Conservation (phyloP, 164 flowering plant genomes). For the Magnolia sinica region DNA sequence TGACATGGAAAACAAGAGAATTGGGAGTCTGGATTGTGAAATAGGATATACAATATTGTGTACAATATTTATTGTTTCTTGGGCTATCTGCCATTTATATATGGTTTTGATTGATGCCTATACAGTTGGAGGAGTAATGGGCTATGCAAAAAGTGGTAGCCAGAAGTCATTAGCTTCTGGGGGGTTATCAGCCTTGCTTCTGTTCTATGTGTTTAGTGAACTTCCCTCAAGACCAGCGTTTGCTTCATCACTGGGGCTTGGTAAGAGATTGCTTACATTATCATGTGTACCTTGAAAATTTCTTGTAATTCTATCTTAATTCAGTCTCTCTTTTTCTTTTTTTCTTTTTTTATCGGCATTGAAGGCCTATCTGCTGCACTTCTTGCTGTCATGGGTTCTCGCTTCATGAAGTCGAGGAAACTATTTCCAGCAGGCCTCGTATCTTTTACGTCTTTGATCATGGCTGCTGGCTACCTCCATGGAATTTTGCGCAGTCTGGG, state of each 20-base stretch:
- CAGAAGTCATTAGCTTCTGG: conserved; percentile 78
- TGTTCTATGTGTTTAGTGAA: conserved; percentile 54
- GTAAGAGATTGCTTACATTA: conserved; percentile 25
- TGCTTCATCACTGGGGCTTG: conserved; percentile 82
- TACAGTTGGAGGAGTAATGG: conserved; percentile 85
- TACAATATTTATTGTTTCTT: background rate
- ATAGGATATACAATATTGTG: background rate
- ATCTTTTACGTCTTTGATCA: conserved; percentile 69
- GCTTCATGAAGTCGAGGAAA: conserved; percentile 77
- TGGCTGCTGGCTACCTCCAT: conserved; percentile 90
- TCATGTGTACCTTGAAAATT: background rate
- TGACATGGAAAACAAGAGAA: background rate
- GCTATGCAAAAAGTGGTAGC: conserved; percentile 86
- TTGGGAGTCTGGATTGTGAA: background rate
- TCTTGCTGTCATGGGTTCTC: conserved; percentile 77
- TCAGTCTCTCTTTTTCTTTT: background rate
- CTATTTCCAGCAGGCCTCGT: conserved; percentile 95
- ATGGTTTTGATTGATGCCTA: conserved; percentile 10
- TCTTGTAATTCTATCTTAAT: background rate
- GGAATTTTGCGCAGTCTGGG: conserved; percentile 65
- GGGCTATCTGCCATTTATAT: background rate
- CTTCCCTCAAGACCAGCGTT: conserved; percentile 70
- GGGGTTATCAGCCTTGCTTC: conserved; percentile 63
- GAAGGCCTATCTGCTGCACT: conserved; percentile 76
- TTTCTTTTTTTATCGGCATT: background rate